A percentile compares a stretch with the other conserved stretches of the same genome.
phyloP scores from a whole-genome alignment of 257 asterid species.

The Dorcoceras hygrometricum region DNA sequence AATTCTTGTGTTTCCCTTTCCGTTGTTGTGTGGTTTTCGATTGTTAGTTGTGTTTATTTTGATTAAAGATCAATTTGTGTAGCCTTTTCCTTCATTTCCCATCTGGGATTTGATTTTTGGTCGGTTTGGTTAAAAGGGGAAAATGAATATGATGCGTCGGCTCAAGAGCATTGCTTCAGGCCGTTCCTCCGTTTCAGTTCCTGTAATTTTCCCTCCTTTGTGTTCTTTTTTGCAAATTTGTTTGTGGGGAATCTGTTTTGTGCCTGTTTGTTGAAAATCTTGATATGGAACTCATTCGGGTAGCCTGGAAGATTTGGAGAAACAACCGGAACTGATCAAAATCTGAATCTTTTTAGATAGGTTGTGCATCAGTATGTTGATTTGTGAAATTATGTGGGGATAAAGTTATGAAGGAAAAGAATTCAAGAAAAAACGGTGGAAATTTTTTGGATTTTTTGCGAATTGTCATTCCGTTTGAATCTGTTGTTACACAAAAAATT shows the following conservation, averaged over 20 bases:
- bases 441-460: not conserved
- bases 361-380: not conserved
- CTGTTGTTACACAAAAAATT: not conserved
- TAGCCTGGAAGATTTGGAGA: constrained; percentile 6
- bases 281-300: not conserved
- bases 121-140: constrained; percentile 18
- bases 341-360: not conserved
- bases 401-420: too few relatives aligned
- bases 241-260: not conserved
- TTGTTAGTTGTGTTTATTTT: constrained; percentile 1
- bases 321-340: not conserved
- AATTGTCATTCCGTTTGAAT: not conserved
- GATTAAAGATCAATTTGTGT: constrained; percentile 20
- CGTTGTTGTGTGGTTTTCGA: not conserved
- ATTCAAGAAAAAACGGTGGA: too few relatives aligned
- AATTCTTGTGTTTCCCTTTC: constrained; percentile 16
- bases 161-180: constrained; percentile 98
- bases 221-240: constrained; percentile 3
- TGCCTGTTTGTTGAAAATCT: constrained; percentile 17
- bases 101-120: constrained; percentile 19
- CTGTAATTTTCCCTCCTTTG: constrained; percentile 47
- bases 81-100: not conserved
- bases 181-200: constrained; percentile 90
- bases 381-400: not conserved
- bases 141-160: constrained; percentile 93